phyloP scores from a whole-genome alignment of 1,284 basidiomycete genomes.

The Apiotrichum gamsii region DNA sequence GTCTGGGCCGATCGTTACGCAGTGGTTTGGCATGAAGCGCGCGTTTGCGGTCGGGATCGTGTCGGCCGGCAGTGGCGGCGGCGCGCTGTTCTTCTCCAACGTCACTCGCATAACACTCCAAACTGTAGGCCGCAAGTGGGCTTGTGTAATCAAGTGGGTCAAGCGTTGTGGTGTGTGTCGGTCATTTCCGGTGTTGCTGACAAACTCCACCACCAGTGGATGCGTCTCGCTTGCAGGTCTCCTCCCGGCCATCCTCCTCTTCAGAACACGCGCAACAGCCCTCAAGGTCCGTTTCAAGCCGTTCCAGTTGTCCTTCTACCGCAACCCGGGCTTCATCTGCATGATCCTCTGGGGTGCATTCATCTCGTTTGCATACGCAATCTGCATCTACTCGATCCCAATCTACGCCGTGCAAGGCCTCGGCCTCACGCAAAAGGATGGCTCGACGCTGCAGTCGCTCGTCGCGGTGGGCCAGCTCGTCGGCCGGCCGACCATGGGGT shows the following conservation, averaged over 20 bases:
- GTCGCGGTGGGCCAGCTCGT: constrained; percentile 48
- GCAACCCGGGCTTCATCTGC: constrained; percentile 35
- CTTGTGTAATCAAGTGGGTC: constrained; percentile 19
- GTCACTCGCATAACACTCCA: constrained; percentile 38
- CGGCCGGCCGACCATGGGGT: constrained; percentile 46
- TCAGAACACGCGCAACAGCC: constrained; percentile 20
- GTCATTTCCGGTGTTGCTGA: constrained; percentile 10
- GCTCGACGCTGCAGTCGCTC: constrained; percentile 46
- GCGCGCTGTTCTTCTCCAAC: constrained; percentile 41
- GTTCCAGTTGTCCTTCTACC: constrained; percentile 29
- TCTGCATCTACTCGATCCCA: constrained; percentile 47
- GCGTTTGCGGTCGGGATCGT: constrained; percentile 27
- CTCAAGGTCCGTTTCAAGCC: constrained; percentile 24
- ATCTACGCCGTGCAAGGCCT: constrained; percentile 46
- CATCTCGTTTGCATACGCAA: constrained; percentile 45
- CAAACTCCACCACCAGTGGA: constrained; percentile 39
- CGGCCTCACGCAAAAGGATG: constrained; percentile 46
- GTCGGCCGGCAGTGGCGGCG: constrained; percentile 39
- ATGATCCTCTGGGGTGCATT: constrained; percentile 30
- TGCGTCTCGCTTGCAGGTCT: constrained; percentile 41
- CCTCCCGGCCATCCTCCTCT: constrained; percentile 36
- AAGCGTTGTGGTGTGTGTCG: neutral
- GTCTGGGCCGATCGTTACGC: constrained; percentile 12
- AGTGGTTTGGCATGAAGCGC: constrained; percentile 18
- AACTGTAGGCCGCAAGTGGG: constrained; percentile 36